Evolutionary conservation across 371 early-diverging fungal species (phyloP).

Genomic region (Batkoa obscura): DNA sequence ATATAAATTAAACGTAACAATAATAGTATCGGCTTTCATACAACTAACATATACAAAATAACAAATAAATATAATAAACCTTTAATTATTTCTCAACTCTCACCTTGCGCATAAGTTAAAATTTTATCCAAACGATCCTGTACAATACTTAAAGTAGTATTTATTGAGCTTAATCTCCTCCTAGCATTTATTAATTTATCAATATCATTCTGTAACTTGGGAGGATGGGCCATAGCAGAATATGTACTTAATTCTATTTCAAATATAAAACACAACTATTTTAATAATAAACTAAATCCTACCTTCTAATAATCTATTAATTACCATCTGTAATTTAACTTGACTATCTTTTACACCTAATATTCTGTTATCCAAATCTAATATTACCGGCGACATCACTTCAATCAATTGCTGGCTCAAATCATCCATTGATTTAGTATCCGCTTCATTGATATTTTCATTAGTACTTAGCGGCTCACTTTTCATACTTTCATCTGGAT

Average conservation of each 20-base stretch:
- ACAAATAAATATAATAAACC: no score
- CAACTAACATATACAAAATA: no score
- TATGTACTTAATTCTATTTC: neutral
- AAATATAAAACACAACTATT: neutral
- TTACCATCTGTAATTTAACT: neutral
- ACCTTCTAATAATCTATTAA: conserved; percentile 1
- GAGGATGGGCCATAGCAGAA: neutral
- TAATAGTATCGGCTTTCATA: no score
- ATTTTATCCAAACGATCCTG: neutral
- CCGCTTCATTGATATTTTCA: no score
- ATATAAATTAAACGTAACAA: no score
- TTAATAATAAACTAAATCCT: neutral
- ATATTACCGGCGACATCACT: conserved; percentile 1
- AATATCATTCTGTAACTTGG: conserved; percentile 1
- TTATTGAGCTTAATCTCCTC: neutral
- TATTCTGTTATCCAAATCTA: neutral
- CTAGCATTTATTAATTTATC: neutral
- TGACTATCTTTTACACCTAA: conserved; percentile 1
- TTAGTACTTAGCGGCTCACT: no score
- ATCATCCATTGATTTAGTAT: no score
- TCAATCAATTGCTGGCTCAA: no score
- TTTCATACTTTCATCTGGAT: no score
- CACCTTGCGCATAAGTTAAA: no score
- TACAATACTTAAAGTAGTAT: neutral
- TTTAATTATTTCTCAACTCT: no score